Percentiles rank a stretch among this genome's conserved stretches.
phyloP scores from a whole-genome alignment of 306 rosid genomes.

The Quercus mongolica region DNA sequence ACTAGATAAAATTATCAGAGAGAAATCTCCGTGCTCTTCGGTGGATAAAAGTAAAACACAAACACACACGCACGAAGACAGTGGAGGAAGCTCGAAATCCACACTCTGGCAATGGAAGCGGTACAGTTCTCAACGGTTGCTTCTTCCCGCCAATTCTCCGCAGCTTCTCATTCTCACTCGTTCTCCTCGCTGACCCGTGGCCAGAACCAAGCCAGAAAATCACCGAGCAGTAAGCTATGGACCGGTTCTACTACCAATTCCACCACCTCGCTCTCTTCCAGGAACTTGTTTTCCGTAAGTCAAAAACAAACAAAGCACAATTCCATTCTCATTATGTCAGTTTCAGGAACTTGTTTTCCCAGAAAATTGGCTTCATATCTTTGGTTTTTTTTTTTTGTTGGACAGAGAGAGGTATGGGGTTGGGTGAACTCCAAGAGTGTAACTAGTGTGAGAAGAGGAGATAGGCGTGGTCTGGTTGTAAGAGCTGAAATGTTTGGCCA shows the following conservation, averaged over 20 bases:
- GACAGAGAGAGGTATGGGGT: slow-evolving; percentile 85
- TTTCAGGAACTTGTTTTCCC: background rate
- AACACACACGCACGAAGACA: background rate
- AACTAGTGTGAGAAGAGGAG: slow-evolving; percentile 29
- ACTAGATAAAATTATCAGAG: slow-evolving; percentile 8
- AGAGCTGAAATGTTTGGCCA: slow-evolving; percentile 98
- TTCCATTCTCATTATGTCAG: background rate
- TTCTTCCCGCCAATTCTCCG: slow-evolving; percentile 64
- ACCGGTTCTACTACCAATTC: slow-evolving; percentile 27
- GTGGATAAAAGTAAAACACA: slow-evolving; percentile 35
- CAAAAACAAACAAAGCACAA: background rate
- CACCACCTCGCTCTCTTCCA: slow-evolving; percentile 48
- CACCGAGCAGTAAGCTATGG: slow-evolving; percentile 31
- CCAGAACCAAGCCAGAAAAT: slow-evolving; percentile 27
- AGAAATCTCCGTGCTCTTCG: background rate
- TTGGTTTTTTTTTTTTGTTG: background rate
- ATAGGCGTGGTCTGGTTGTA: slow-evolving; percentile 51
- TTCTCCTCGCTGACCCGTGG: slow-evolving; percentile 21
- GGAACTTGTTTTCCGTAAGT: slow-evolving; percentile 75
- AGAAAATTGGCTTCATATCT: background rate
- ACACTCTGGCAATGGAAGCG: slow-evolving; percentile 52
- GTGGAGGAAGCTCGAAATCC: background rate
- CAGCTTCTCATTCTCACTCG: slow-evolving; percentile 31
- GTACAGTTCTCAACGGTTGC: slow-evolving; percentile 54
- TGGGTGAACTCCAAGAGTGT: slow-evolving; percentile 67